These are phyloP conservation scores for Vitis labrusca DNA, from an alignment of 164 flowering plant genomes.

Conservation along the genomic window DNA sequence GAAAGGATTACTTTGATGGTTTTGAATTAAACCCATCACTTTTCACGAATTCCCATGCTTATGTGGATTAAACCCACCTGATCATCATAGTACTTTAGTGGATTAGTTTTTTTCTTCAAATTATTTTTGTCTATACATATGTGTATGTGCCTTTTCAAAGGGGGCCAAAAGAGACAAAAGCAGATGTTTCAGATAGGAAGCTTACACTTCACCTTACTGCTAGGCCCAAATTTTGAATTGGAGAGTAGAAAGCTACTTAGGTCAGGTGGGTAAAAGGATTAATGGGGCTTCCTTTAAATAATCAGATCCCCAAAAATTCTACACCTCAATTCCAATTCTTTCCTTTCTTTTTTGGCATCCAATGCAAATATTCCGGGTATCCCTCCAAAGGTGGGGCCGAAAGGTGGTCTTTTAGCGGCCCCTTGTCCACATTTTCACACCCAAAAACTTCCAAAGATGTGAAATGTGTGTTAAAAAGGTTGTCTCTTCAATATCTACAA, in stretches of 20 bases:
- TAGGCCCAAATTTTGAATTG: constrained; percentile 4
- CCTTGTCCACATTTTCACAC: constrained; percentile 7
- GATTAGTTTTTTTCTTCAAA: no score
- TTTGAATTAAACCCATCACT: constrained; percentile 1
- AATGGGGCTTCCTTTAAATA: constrained; percentile 1
- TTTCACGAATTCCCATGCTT: constrained; percentile 12
- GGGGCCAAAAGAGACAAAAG: no score
- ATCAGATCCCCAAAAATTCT: constrained; percentile 22
- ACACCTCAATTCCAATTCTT: background rate
- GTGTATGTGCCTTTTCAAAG: no score
- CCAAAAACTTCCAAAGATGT: background rate
- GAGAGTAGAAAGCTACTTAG: constrained; percentile 3
- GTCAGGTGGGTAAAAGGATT: constrained; percentile 20
- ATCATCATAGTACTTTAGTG: no score
- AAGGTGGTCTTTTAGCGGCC: background rate
- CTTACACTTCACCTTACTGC: background rate
- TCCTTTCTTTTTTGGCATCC: constrained; percentile 9
- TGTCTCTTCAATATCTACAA: background rate
- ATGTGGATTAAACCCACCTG: background rate
- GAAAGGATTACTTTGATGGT: constrained; percentile 8
- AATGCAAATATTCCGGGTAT: constrained; percentile 10
- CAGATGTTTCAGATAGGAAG: background rate
- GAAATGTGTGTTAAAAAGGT: no score
- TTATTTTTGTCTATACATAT: no score
- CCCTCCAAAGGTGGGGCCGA: constrained; percentile 12